Conservation (phyloP, 306 rosid species). For the Vigna trinervia region DNA sequence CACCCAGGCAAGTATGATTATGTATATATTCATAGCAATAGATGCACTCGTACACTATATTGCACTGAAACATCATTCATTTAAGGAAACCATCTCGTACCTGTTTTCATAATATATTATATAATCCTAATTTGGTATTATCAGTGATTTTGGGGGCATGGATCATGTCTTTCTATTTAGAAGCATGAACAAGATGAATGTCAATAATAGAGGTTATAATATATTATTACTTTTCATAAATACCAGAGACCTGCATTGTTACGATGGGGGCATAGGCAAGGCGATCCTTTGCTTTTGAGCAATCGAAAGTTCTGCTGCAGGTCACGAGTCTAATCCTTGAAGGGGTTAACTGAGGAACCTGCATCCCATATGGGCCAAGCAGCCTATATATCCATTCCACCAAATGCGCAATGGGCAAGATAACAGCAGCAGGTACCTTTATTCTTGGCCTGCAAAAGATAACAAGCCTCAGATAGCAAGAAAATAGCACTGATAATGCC, state of each 20-base stretch:
- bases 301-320: slow-evolving; percentile 84
- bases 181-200: slow-evolving; percentile 31
- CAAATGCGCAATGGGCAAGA: slow-evolving; percentile 92
- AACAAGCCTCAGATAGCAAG: slow-evolving; percentile 51
- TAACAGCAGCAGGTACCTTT: slow-evolving; percentile 75
- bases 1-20: slow-evolving; percentile 23
- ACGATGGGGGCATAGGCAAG: slow-evolving; percentile 80
- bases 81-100: slow-evolving; percentile 32
- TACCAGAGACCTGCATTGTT: slow-evolving; percentile 70
- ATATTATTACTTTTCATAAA: slow-evolving; percentile 35
- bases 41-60: slow-evolving; percentile 16
- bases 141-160: slow-evolving; percentile 27
- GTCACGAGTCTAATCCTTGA: slow-evolving; percentile 87
- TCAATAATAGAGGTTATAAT: slow-evolving; percentile 3
- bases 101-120: slow-evolving; percentile 24
- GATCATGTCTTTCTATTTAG: slow-evolving; percentile 17
- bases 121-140: slow-evolving; percentile 17
- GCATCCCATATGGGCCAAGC: slow-evolving; percentile 95
- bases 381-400: slow-evolving; percentile 81
- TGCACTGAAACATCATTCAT: slow-evolving; percentile 20
- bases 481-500: slow-evolving; percentile 30
- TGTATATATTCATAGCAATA: slow-evolving; percentile 20
- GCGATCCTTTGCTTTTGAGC: slow-evolving; percentile 86
- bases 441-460: slow-evolving; percentile 81
- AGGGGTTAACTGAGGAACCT: slow-evolving; percentile 95